These are phyloP conservation scores for Globisporangium carolinianum DNA, from an alignment of 352 stramenopile species.

Conservation along the genomic window DNA sequence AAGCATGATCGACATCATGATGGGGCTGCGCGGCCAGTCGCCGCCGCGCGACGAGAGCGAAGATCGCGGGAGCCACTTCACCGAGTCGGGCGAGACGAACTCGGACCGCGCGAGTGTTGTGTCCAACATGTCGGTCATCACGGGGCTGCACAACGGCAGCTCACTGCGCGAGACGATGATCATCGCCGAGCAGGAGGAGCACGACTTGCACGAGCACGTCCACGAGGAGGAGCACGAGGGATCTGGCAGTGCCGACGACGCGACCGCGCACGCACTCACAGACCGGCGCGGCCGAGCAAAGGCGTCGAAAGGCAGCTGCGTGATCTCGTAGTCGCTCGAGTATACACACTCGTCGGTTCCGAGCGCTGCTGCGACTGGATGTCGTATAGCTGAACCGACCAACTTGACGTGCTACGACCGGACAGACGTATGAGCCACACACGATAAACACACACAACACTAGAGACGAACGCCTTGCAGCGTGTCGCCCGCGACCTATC, in stretches of 20 bases:
- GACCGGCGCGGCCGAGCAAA: conserved; percentile 10
- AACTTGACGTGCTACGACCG: too few species aligned
- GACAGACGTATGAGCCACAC: too few species aligned
- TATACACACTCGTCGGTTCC: background rate
- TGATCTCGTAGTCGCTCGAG: conserved; percentile 13
- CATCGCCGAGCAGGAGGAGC: conserved; percentile 47
- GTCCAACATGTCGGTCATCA: conserved; percentile 54
- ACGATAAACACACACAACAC: too few species aligned
- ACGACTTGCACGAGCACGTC: too few species aligned
- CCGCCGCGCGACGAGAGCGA: conserved; percentile 25
- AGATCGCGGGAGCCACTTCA: conserved; percentile 38
- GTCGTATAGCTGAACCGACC: too few species aligned
- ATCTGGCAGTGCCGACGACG: background rate
- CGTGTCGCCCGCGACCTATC: too few species aligned
- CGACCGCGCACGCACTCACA: conserved; percentile 6
- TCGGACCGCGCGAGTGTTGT: conserved; percentile 50
- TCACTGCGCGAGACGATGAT: conserved; percentile 61
- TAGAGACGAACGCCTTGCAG: too few species aligned
- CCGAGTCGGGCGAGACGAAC: conserved; percentile 29
- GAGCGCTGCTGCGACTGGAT: too few species aligned
- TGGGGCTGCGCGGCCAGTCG: conserved; percentile 41
- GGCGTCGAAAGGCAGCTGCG: conserved; percentile 12
- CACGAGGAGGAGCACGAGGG: conserved; percentile 21
- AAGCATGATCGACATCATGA: conserved; percentile 76
- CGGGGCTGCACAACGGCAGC: conserved; percentile 36